Evolutionary conservation across 805 yeast species (phyloP).

Genomic region (Kuraishia floccosa): DNA sequence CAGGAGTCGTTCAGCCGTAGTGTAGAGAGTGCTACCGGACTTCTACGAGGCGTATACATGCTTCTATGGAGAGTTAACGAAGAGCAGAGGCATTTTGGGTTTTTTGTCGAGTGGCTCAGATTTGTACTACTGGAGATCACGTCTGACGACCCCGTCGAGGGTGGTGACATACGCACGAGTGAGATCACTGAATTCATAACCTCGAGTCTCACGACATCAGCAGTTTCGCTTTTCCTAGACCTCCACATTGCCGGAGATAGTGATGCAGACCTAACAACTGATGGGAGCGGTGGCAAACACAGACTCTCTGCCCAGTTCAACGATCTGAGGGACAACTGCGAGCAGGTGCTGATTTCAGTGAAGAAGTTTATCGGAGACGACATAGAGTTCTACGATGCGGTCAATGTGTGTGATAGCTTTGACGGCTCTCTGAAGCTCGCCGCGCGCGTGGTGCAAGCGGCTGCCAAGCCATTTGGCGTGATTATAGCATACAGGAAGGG

Average conservation of each 20-base stretch:
- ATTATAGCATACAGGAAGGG: too few species aligned
- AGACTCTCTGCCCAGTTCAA: not conserved
- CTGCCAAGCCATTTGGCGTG: too few species aligned
- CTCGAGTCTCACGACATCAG: too few species aligned
- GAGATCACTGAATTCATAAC: conserved; percentile 20
- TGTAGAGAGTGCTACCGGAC: not conserved
- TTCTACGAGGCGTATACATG: conserved; percentile 7
- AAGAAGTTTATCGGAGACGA: conserved; percentile 1
- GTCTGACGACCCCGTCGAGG: conserved; percentile 21
- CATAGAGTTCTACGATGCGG: conserved; percentile 5
- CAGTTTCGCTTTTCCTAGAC: too few species aligned
- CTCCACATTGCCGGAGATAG: too few species aligned
- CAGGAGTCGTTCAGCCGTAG: not conserved
- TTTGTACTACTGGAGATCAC: conserved; percentile 22
- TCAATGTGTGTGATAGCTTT: not conserved
- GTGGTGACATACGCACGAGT: conserved; percentile 9
- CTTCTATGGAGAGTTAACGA: conserved; percentile 18
- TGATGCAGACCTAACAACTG: too few species aligned
- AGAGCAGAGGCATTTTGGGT: conserved; percentile 32
- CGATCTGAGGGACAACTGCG: not conserved
- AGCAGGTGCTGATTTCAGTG: not conserved
- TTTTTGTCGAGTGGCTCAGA: conserved; percentile 32
- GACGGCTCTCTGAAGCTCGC: not conserved
- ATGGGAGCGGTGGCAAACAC: not conserved
- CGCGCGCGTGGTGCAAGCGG: not conserved